Base-by-base conservation (phyloP, 2,329 filamentous ascomycete species). In the Colletotrichum sublineola region DNA sequence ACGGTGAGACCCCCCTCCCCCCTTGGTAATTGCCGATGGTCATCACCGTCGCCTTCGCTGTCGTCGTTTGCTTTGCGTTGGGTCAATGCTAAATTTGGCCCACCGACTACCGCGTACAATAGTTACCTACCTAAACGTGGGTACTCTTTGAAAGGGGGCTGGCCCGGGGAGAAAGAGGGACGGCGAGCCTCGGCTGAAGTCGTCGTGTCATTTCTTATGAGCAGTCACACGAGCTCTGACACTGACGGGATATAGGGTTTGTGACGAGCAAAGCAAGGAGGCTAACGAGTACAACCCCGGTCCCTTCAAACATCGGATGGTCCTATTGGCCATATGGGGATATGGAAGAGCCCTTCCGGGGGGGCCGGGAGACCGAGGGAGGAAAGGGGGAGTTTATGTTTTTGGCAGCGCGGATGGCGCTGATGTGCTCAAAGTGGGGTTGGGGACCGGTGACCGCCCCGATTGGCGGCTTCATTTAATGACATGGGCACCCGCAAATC, bases 391-490 rank as follows among this genome's bases (percentile, higher is more conserved):
- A 20, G 15, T 20, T 44, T 7, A 40, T 40, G 18, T 46, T 56
- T 24, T 36, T 68, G 52, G 60, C 67, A 60, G 67, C 60, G 60
- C 67, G 67, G 67, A 60, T 64, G 42, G 60, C 46, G 40, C 44
- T 48, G 58, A 33, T 52, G 61, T 63, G 40, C 31, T 56, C 50
- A 62, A 42, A 56, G 56, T 44, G 63, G 31, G 15, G 20, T 44
- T 33, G 48, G 52, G 46, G 20, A 15, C 66, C 69, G 69, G 69
- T 36, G 53, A 31, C 60, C 33, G 65, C 20, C 53, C 68, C 58
- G 69, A 69, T 69, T 72, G 69, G 69, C 60, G 65, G 58, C 52
- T 64, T 72, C 7, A 52, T 33, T 18, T 33, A 11, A 48, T 15
- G 20, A 18, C 38, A 18, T 33, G 12, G 29, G 31, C 29, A 60